These are phyloP conservation scores for Hanseniaspora pseudoguilliermondii DNA, from an alignment of 805 yeast genomes.

Conservation along the genomic window DNA sequence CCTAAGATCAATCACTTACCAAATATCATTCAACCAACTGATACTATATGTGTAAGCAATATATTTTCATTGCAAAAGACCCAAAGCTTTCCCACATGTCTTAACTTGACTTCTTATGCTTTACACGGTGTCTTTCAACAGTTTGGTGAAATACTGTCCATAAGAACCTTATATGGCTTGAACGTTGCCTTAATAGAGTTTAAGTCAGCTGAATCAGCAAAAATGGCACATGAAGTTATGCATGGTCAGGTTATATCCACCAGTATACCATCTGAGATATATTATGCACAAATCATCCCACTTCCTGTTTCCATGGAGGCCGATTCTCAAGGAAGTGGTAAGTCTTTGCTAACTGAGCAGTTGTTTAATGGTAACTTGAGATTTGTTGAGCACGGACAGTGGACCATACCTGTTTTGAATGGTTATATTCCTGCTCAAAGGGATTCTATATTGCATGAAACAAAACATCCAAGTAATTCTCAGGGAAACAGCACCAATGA, in stretches of 20 bases:
- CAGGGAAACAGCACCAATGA: background rate
- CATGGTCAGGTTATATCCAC: constrained; percentile 67
- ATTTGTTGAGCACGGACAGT: constrained; percentile 25
- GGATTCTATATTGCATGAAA: background rate
- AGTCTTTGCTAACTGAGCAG: constrained; percentile 25
- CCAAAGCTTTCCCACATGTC: constrained; percentile 33
- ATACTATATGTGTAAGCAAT: constrained; percentile 65
- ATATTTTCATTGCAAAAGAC: constrained; percentile 30
- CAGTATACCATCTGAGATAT: constrained; percentile 62
- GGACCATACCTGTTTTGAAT: constrained; percentile 24
- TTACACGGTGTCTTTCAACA: constrained; percentile 47
- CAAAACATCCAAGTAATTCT: background rate
- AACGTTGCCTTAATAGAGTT: constrained; percentile 60
- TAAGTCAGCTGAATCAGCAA: constrained; percentile 57
- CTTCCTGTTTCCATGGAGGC: constrained; percentile 12
- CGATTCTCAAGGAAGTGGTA: constrained; percentile 1
- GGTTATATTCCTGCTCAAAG: constrained; percentile 10
- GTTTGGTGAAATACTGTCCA: constrained; percentile 50
- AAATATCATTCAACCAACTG: constrained; percentile 53
- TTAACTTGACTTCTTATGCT: constrained; percentile 33
- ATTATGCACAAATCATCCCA: constrained; percentile 64
- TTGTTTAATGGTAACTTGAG: constrained; percentile 25
- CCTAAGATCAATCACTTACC: constrained; percentile 67
- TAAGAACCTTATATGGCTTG: constrained; percentile 42
- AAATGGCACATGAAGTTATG: constrained; percentile 61